A percentile compares a stretch with the other conserved stretches of the same genome.
Conservation (phyloP, 352 stramenopile species). For the Pseudoperonospora humuli region DNA sequence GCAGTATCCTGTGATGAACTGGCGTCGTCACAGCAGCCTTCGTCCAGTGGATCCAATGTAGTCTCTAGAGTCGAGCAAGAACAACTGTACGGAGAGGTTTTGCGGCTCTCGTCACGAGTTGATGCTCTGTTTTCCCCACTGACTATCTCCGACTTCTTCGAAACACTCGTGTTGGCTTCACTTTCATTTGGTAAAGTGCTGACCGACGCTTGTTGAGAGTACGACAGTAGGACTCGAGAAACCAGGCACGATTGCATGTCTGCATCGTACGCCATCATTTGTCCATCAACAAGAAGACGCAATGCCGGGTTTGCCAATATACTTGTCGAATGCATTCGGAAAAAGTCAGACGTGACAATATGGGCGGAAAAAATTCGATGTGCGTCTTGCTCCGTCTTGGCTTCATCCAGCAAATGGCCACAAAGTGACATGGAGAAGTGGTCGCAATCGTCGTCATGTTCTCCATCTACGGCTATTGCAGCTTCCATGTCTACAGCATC, state of each 20-base stretch:
- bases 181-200: not conserved
- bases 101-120: not conserved
- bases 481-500: constrained; percentile 51
- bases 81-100: not conserved
- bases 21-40: constrained; percentile 27
- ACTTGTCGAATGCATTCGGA: constrained; percentile 31
- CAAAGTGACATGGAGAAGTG: constrained; percentile 71
- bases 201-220: constrained; percentile 35
- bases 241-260: constrained; percentile 61
- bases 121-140: not conserved
- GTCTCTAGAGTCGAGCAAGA: constrained; percentile 1
- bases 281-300: constrained; percentile 55
- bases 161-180: not conserved
- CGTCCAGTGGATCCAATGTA: constrained; percentile 17
- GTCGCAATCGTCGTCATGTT: constrained; percentile 18
- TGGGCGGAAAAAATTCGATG: constrained; percentile 58
- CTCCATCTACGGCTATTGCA: constrained; percentile 1
- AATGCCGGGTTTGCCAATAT: constrained; percentile 49
- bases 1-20: constrained; percentile 31
- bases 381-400: constrained; percentile 33
- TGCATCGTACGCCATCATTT: constrained; percentile 43
- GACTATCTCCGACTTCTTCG: not conserved
- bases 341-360: constrained; percentile 57
- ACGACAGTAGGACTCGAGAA: constrained; percentile 59
- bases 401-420: constrained; percentile 43